Evolutionary conservation across 2,329 filamentous ascomycete genomes (phyloP).

Genomic region (Pseudophaeomoniella oleicola): DNA sequence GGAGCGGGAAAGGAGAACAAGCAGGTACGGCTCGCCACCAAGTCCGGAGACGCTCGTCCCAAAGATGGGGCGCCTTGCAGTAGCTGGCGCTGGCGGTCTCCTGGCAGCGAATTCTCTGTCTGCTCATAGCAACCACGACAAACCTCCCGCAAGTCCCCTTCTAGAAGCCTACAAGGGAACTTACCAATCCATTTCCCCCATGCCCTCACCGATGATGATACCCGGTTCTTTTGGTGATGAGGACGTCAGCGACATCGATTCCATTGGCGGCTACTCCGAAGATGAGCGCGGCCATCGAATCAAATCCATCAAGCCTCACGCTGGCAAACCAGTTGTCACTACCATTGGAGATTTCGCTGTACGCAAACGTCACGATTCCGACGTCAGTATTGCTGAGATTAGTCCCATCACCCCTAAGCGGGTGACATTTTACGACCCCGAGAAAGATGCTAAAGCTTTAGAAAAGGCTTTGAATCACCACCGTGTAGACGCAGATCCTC

Average conservation of each 20-base stretch:
- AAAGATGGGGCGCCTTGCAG: conserved; percentile 13
- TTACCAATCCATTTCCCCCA: conserved; percentile 86
- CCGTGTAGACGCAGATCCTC: conserved; percentile 51
- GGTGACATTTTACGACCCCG: conserved; percentile 70
- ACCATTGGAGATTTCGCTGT: neutral
- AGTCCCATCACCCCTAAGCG: conserved; percentile 37
- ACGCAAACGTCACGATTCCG: neutral
- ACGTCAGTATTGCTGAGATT: neutral
- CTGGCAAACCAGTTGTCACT: conserved; percentile 1
- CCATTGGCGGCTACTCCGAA: conserved; percentile 10
- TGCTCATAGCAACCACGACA: conserved; percentile 18
- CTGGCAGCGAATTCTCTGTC: conserved; percentile 24
- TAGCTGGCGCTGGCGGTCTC: conserved; percentile 13
- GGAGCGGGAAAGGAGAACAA: conserved; percentile 8
- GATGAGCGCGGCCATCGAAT: neutral
- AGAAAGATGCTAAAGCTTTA: conserved; percentile 61
- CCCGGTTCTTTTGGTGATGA: conserved; percentile 39
- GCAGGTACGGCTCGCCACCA: conserved; percentile 5
- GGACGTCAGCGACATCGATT: conserved; percentile 31
- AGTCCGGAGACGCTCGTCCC: conserved; percentile 7
- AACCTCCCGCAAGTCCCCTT: conserved; percentile 65
- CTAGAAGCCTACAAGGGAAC: conserved; percentile 87
- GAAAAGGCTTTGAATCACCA: conserved; percentile 58
- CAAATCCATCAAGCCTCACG: neutral
- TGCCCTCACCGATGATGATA: conserved; percentile 66